Base-by-base conservation (phyloP, 169 alveolate genomes). In the Besnoitia besnoiti region DNA sequence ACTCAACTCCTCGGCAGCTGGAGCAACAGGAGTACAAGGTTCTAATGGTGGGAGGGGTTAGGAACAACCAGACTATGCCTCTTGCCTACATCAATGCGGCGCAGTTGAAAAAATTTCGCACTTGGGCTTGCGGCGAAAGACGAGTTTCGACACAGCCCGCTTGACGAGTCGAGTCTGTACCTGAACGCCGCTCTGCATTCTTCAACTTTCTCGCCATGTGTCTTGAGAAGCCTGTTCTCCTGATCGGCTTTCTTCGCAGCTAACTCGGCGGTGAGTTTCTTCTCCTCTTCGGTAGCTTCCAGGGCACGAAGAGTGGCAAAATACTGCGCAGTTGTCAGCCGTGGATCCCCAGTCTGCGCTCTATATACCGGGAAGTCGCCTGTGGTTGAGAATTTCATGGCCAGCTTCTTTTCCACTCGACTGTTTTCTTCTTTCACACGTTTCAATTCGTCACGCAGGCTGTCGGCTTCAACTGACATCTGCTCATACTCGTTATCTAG, bases 121-220 rank as follows among this genome's bases (percentile, higher is more conserved):
- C n/a, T n/a, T n/a, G n/a, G n/a, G n/a, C n/a, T n/a, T n/a, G n/a
- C n/a, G n/a, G n/a, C n/a, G n/a, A n/a, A n/a, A n/a, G n/a, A n/a
- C n/a, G n/a, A n/a, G n/a, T n/a, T n/a, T n/a, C n/a, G n/a, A 21
- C 33, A 16, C 73, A 55, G 16, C 19, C 44, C 46, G 19, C 46
- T 73, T 30, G 0, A 30, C 7, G 46, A 10, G 0, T 73, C 40
- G 33, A 8, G 35, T 24, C 42, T 0, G n/a, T 77, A 77, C 87
- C 87, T 77, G 59, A 77, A 77, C 47, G 87, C 87, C 14, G 59
- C 37, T 42, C 59, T 39, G 87, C 87, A 77, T 24, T 77, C 87
- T 35, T 42, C 61, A 39, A 77, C 61, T 37, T 77, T 77, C 87
- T 39, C 87, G 24, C 59, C 61, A 37, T 42, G 87, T 39, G 59